phyloP scores from a whole-genome alignment of 2,329 filamentous ascomycete genomes.

The Trichoderma lentiforme region DNA sequence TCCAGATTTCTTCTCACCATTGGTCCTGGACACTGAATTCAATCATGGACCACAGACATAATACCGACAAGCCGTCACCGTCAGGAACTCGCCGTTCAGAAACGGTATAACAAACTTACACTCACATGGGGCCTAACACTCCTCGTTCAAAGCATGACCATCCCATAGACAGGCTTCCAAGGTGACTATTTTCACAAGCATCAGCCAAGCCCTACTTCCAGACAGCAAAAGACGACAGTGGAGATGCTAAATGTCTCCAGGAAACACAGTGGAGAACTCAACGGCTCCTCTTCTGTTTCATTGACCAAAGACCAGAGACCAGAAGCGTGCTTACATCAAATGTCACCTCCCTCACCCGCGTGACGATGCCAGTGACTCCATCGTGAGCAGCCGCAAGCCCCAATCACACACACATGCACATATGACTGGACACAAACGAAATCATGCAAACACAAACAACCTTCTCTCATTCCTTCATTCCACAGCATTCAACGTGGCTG shows the following conservation, averaged over 20 bases:
- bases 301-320: neutral
- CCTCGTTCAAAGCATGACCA: neutral
- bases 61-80: neutral
- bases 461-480: neutral
- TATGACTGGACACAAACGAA: neutral
- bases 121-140: neutral
- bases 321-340: neutral
- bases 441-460: neutral
- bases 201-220: neutral
- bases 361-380: neutral
- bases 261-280: neutral
- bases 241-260: neutral
- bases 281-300: neutral
- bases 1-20: neutral
- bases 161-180: neutral
- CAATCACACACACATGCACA: neutral
- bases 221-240: neutral
- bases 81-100: neutral
- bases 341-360: neutral
- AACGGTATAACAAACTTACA: neutral
- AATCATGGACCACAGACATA: neutral
- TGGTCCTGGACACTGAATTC: neutral
- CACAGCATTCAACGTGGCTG: neutral
- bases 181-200: neutral
- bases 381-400: neutral